Percentiles rank a stretch among this genome's conserved stretches.
Conservation (phyloP, 345 rosid genomes). For the Citropsis articulata region DNA sequence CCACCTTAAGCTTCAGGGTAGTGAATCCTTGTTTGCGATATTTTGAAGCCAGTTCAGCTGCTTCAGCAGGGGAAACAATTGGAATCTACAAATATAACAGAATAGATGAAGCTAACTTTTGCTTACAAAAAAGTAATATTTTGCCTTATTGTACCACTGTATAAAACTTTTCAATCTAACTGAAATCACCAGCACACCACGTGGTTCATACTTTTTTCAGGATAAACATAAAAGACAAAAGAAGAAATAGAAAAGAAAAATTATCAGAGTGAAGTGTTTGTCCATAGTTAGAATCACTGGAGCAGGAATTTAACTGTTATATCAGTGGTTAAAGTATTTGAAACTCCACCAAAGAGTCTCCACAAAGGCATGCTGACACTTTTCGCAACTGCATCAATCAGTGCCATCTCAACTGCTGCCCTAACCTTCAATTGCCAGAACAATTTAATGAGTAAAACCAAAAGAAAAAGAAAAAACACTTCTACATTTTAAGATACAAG, state of each 20-base stretch:
- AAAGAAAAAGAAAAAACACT: neutral
- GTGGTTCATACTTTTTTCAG: neutral
- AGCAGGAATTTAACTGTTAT: constrained; percentile 67
- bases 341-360: constrained; percentile 87
- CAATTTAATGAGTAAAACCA: constrained; percentile 18
- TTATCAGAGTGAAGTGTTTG: neutral
- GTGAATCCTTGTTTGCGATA: constrained; percentile 70
- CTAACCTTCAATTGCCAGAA: constrained; percentile 57
- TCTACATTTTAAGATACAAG: neutral
- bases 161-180: neutral
- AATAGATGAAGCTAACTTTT: constrained; percentile 5
- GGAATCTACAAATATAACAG: constrained; percentile 61
- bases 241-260: neutral
- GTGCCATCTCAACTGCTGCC: constrained; percentile 91
- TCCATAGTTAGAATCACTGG: constrained; percentile 16
- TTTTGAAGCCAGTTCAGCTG: constrained; percentile 67
- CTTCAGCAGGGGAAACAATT: constrained; percentile 78
- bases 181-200: neutral
- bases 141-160: neutral
- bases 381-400: constrained; percentile 83
- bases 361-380: constrained; percentile 67
- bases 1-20: constrained; percentile 91
- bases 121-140: neutral
- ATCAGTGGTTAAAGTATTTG: constrained; percentile 66
- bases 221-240: neutral